Base-by-base conservation (phyloP, 306 rosid genomes). In the Cercis canadensis region DNA sequence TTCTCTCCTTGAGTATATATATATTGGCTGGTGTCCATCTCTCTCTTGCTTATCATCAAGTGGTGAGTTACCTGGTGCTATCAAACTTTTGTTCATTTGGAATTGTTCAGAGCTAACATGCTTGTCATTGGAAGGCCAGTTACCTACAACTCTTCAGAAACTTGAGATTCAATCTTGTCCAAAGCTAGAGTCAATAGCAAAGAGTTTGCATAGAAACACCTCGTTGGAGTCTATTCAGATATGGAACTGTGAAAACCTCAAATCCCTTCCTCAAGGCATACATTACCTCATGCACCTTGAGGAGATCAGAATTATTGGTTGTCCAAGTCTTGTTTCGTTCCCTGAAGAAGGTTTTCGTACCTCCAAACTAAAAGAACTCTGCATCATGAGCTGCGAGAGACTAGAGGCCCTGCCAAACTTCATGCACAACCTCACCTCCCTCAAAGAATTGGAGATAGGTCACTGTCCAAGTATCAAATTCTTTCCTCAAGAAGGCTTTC, bases 201-300 rank as follows among this genome's bases (percentile, higher is more conserved):
- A 52, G 65, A 18, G 59, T 19, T 33, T 62, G 19, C 65, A 60
- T 31, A 4, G 51, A 36, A 31, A 69, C 68, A 59, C 68, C 17
- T 58, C 50, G 33, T 55, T 72, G 57, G 63, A 72, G 62, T 52
- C 62, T 64, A 29, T 72, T 15, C 39, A 72, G 45, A 51, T 72
- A 36, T 72, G 62, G 62, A 62, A 62, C 17, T 72, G 77, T 54
- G 55, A 51, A 21, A 62, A 54, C 19, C 77, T 72, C 40, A 61
- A 39, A 50, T 50, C 62, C 54, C 51, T 72, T 8, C 62, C 77
- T 7, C 21, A 62, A 18, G 55, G 69, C 52, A 8, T 72, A 15
- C 44, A 72, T 33, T 50, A 34, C 55, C 70, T 72, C 29, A 11
- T 11, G 45, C 21, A 44, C 41, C 64, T 77, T 39, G n/a, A 44